Conservation (phyloP, 352 stramenopile species). For the Phytophthora parvispora region DNA sequence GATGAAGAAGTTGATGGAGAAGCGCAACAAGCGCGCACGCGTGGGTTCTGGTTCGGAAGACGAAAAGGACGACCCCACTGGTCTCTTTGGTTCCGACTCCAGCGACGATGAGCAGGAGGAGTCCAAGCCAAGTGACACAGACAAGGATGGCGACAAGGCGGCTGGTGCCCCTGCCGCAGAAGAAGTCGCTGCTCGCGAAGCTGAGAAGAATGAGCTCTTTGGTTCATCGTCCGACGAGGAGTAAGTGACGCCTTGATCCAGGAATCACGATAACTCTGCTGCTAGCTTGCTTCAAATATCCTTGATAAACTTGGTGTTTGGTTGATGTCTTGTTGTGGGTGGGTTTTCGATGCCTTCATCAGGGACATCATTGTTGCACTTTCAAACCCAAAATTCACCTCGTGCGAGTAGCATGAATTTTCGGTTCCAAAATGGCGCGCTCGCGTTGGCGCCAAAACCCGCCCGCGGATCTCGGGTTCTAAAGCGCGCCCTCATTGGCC, state of each 20-base stretch:
- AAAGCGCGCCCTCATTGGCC: constrained; percentile 7
- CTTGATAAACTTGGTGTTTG: constrained; percentile 8
- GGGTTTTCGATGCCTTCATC: background rate
- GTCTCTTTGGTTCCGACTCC: constrained; percentile 90
- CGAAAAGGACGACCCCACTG: constrained; percentile 69
- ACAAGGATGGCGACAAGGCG: constrained; percentile 27
- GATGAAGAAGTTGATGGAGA: constrained; percentile 89
- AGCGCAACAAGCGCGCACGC: constrained; percentile 81
- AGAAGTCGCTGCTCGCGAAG: constrained; percentile 42
- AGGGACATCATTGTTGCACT: background rate
- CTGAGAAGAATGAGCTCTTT: constrained; percentile 88
- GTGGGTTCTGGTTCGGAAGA: constrained; percentile 64
- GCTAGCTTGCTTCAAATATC: constrained; percentile 10
- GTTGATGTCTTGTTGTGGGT: constrained; percentile 1
- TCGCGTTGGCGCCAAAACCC: constrained; percentile 28
- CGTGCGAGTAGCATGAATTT: background rate
- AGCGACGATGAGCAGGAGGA: constrained; percentile 72
- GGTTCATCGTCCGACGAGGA: constrained; percentile 86
- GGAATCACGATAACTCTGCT: constrained; percentile 9
- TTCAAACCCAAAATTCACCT: background rate
- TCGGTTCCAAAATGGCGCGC: constrained; percentile 20
- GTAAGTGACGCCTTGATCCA: constrained; percentile 37
- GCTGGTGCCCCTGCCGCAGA: constrained; percentile 9
- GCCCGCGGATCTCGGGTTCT: constrained; percentile 9
- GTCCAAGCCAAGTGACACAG: constrained; percentile 21